Evolutionary conservation across 1,139 yeast genomes (phyloP), one percentile per base, ranked within the genome.

Genomic region (Yamadazyma kanchanaburiensis): DNA sequence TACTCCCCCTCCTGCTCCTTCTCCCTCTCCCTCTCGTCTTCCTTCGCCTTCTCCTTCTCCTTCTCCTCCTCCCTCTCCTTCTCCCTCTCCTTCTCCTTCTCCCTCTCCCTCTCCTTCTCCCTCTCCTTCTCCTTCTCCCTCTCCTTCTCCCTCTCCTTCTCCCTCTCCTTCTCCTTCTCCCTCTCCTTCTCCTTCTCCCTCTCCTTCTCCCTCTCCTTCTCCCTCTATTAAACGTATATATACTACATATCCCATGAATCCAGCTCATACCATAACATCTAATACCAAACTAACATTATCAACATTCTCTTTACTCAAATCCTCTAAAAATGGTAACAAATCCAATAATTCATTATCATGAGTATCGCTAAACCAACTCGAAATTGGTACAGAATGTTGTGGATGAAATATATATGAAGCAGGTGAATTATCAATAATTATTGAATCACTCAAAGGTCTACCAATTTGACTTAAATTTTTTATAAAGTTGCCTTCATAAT

Each of bases 381-480:
- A 86, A 20, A 91, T 86, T n/a, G 99, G 99, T 24, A 94, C 83
- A 10, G 97, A 95, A 63, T 91, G 96, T 53, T 87, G 95, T 15
- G 98, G 98, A 55, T 91, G 98, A 69, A 91, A 86, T 34, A 89
- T 80, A 57, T 94, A 91, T 10, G 96, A 86, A 5, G 97, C 95
- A 3, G 99, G 98, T 2, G 96, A 88, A 59, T 91, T 91, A 64
- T 91, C 99, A 44, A 91, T 80, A 45, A 91, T 94, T 35, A 91
- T 88, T 26, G 84, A 69, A 43, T 89, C 95, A 38, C 73, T 64
- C 39, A 94, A 66, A 1, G 96, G 96, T 46, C 99, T 72, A 5
- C 99, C 99, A 45, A 91, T 77, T 55, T 87, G 96, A 4, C 95
- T 81, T 45, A 91, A 69, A 54, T 91, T 91, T 61, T 91, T 91